A percentile compares a stretch with the other conserved stretches of the same genome.
phyloP scores from a whole-genome alignment of 345 rosid genomes.

The Microthlaspi erraticum region DNA sequence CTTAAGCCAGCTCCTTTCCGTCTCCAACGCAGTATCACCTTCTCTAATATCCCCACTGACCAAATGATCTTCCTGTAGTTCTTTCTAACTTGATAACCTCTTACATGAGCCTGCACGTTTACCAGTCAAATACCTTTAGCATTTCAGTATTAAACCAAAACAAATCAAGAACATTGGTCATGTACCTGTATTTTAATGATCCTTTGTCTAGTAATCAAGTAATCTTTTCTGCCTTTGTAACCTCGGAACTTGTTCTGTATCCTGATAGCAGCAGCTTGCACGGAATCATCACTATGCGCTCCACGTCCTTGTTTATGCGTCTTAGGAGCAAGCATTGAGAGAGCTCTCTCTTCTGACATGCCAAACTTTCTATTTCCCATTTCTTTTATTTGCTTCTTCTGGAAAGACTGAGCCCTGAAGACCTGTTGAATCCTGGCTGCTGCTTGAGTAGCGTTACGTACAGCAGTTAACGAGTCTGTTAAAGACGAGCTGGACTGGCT shows the following conservation, averaged over 20 bases:
- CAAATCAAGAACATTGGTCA: constrained; percentile 9
- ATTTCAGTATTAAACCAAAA: neutral
- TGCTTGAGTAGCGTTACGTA: constrained; percentile 84
- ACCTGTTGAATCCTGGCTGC: constrained; percentile 90
- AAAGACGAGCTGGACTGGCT: constrained; percentile 54
- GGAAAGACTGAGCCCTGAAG: constrained; percentile 92
- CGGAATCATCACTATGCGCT: constrained; percentile 63
- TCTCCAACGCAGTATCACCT: constrained; percentile 94
- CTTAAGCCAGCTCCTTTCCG: constrained; percentile 88
- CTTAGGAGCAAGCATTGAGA: constrained; percentile 70
- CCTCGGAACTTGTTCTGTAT: constrained; percentile 91
- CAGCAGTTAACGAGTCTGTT: constrained; percentile 81
- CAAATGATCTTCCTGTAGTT: constrained; percentile 76
- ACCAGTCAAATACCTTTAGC: constrained; percentile 25
- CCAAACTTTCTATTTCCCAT: constrained; percentile 57
- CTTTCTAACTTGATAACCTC: constrained; percentile 93
- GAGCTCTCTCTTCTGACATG: constrained; percentile 71
- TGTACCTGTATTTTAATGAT: constrained; percentile 89
- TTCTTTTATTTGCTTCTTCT: constrained; percentile 74
- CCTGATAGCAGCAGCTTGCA: constrained; percentile 75
- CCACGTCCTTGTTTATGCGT: constrained; percentile 47
- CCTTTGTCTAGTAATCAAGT: constrained; percentile 67
- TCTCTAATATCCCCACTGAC: constrained; percentile 94
- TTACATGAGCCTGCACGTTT: constrained; percentile 78
- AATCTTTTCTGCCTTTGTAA: constrained; percentile 90